phyloP scores from a whole-genome alignment of 148 eudicot species.

The Salicornia ramosissima region DNA sequence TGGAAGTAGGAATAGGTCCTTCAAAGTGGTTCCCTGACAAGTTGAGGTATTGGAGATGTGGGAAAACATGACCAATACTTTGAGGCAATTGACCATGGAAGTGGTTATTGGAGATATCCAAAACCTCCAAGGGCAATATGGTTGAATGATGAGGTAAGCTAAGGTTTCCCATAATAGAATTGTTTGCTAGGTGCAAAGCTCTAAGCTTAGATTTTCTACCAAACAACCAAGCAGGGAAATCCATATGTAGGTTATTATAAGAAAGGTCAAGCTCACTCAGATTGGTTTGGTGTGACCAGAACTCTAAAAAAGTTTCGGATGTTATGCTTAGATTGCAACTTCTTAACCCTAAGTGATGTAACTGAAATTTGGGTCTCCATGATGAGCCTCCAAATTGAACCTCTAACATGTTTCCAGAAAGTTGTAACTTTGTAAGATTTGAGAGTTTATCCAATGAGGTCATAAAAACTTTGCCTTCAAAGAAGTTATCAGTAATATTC shows the following conservation, averaged over 20 bases:
- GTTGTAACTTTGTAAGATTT: neutral
- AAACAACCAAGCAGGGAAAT: conserved; percentile 20
- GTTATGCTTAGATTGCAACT: neutral
- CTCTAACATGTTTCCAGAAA: conserved; percentile 3
- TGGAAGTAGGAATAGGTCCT: conserved; percentile 9
- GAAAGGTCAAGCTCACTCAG: conserved; percentile 10
- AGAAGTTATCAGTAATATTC: neutral
- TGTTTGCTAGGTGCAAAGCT: neutral
- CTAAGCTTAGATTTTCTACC: neutral
- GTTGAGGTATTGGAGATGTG: neutral
- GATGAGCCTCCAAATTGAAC: neutral
- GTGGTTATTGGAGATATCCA: conserved; percentile 12
- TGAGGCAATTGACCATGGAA: conserved; percentile 20
- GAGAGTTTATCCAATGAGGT: neutral
- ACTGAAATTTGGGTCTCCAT: conserved; percentile 7
- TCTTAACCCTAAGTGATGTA: neutral
- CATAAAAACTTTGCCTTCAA: conserved; percentile 2
- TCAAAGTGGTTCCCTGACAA: conserved; percentile 19
- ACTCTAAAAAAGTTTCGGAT: neutral
- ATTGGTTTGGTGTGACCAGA: conserved; percentile 1
- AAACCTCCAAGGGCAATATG: neutral
- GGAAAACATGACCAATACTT: conserved; percentile 5
- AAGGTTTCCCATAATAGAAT: neutral
- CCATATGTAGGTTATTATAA: neutral
- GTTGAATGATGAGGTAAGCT: neutral